Base-by-base conservation (phyloP, 108 stramenopile species). In the Cyclotella baltica region DNA sequence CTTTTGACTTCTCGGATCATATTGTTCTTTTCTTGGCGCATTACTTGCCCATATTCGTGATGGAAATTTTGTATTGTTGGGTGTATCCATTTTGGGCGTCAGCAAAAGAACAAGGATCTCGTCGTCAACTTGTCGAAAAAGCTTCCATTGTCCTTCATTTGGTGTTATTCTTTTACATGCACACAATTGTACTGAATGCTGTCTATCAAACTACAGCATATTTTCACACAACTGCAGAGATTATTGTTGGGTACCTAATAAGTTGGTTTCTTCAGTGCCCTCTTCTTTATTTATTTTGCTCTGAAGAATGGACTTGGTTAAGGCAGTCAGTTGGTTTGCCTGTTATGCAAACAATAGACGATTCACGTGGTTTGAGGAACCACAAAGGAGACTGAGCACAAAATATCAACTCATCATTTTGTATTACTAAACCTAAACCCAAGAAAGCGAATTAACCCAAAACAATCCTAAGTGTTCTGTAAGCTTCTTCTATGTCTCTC, bases 1-100 rank as follows among this genome's bases (percentile, higher is more conserved):
- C 55, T 46, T 89, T 88, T 62, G 94, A 95, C 74, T 95, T 91
- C 75, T 95, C 94, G 6, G 94, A 95, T 93, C 94, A 95, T 56
- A 81, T 92, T 13, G 94, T 95, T 0, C 67, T 95, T 52, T 92
- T 89, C 66, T 88, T 90, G 80, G 90, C 89, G 11, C 92, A 95
- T 70, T 85, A 92, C 33, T 69, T 93, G 9, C 86, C 89, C 25
- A 79, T 92, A 59, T 73, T 90, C 13, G 55, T 92, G 65, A 64
- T 83, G 56, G 94, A 95, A 80, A 59, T 83, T 13, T 15, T 91
- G 19, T 48, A 89, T 73, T 85, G 78, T 30, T 80, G 83, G 51
- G 11, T 82, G 38, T 67, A 72, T 40, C 94, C 92, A 3, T 86
- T 83, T 68, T 86, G 86, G 86, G 55, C 46, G 55, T 38, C 28